phyloP scores from a whole-genome alignment of 2,329 filamentous ascomycete species.

The Teratosphaeria epicoccoides region DNA sequence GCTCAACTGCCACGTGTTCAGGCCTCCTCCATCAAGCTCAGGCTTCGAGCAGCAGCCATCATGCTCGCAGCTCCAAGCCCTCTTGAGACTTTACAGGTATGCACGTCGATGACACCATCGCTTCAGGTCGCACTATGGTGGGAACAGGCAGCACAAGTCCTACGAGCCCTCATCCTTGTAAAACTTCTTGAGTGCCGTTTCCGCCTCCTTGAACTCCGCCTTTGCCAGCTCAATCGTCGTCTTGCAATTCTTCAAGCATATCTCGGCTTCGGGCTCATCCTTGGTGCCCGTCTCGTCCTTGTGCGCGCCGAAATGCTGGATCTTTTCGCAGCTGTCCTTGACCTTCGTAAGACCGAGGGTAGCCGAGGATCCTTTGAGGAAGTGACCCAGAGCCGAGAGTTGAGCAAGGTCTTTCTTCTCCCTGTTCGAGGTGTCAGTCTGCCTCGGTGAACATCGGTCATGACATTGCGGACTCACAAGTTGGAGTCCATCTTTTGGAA shows the following conservation, averaged over 20 bases:
- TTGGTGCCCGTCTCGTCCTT: conserved; percentile 66
- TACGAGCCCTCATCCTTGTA: conserved; percentile 35
- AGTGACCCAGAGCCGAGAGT: conserved; percentile 81
- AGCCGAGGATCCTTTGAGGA: conserved; percentile 92
- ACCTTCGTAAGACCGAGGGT: conserved; percentile 86
- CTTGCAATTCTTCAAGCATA: conserved; percentile 59
- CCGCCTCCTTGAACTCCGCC: conserved; percentile 63
- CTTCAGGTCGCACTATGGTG: too few species aligned
- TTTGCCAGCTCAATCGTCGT: conserved; percentile 62
- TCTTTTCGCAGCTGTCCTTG: conserved; percentile 88
- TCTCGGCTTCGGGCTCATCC: conserved; percentile 54
- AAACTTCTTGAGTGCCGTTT: conserved; percentile 59
- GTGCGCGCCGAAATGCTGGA: conserved; percentile 79
- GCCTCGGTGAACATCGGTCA: background rate
- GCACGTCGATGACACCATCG: too few species aligned
- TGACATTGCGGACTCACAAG: conserved; percentile 51
- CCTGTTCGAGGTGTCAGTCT: conserved; percentile 34
- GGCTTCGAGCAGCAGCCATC: background rate
- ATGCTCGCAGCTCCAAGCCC: too few species aligned
- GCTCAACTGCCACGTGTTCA: background rate
- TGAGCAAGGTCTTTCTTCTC: conserved; percentile 56
- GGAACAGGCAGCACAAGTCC: background rate
- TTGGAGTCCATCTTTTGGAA: conserved; percentile 74
- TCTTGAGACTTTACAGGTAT: too few species aligned
- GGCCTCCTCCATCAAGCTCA: background rate